phyloP scores from a whole-genome alignment of 805 yeast genomes.

The Starmerella riodocensis region DNA sequence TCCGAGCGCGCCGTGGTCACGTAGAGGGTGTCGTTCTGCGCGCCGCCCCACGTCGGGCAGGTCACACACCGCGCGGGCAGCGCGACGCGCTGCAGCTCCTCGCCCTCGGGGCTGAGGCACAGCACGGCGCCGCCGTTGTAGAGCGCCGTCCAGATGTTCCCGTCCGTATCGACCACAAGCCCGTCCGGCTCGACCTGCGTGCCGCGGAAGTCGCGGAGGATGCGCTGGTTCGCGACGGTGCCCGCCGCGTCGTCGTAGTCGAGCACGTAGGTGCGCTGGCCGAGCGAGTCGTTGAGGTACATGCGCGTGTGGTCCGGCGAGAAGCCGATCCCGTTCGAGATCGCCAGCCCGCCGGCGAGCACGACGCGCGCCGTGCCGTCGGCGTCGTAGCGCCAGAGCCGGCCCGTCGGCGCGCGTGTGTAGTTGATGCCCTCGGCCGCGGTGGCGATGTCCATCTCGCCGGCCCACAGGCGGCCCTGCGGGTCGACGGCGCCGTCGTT shows the following conservation, averaged over 20 bases:
- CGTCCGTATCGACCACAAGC: slow-evolving; percentile 21
- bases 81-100: slow-evolving; percentile 20
- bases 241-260: slow-evolving; percentile 31
- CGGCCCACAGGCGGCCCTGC: slow-evolving; percentile 56
- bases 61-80: slow-evolving; percentile 22
- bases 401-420: slow-evolving; percentile 24
- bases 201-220: slow-evolving; percentile 19
- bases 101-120: slow-evolving; percentile 24
- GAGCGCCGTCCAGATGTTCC: slow-evolving; percentile 24
- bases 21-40: slow-evolving; percentile 23
- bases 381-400: slow-evolving; percentile 29
- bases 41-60: slow-evolving; percentile 31
- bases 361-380: slow-evolving; percentile 25
- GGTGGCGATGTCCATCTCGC: slow-evolving; percentile 26
- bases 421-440: slow-evolving; percentile 23
- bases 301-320: slow-evolving; percentile 30
- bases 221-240: slow-evolving; percentile 27
- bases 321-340: slow-evolving; percentile 54
- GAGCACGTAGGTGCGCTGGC: slow-evolving; percentile 36
- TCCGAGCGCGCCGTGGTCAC: slow-evolving; percentile 23
- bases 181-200: slow-evolving; percentile 23
- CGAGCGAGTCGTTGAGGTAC: slow-evolving; percentile 43
- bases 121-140: slow-evolving; percentile 21
- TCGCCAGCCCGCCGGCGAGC: slow-evolving; percentile 25
- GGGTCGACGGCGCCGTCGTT: slow-evolving; percentile 77